These are phyloP conservation scores for Wallacemonas collosoma DNA, from an alignment of 208 protist genomes.

Conservation along the genomic window DNA sequence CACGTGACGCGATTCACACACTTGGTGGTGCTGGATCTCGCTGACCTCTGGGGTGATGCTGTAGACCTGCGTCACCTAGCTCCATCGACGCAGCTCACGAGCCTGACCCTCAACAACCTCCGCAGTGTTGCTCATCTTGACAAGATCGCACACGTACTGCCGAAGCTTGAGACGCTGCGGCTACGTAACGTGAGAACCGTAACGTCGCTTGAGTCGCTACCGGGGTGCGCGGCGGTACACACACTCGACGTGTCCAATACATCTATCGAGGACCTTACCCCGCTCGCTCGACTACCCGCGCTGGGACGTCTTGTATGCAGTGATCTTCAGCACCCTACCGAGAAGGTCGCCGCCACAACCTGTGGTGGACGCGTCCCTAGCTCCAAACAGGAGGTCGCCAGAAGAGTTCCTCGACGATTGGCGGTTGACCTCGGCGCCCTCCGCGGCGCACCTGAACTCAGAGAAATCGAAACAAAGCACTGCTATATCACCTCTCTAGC, in stretches of 20 bases:
- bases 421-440: background rate
- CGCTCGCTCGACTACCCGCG: background rate
- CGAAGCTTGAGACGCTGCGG: background rate
- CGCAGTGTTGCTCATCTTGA: background rate
- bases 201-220: background rate
- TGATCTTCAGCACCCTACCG: background rate
- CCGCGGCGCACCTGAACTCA: background rate
- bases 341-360: background rate
- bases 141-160: background rate
- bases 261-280: background rate
- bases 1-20: background rate
- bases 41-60: background rate
- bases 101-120: background rate
- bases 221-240: background rate
- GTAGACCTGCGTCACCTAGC: background rate
- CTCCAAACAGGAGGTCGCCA: background rate
- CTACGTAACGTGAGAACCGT: background rate
- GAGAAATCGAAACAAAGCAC: background rate
- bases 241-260: background rate
- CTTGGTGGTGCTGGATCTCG: background rate
- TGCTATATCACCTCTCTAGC: background rate
- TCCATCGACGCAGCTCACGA: background rate
- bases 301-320: background rate
- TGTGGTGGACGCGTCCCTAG: constrained; percentile 1
- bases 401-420: background rate